phyloP scores from a whole-genome alignment of 225 moss, liverwort and hornwort genomes.

The Takakia lepidozioides region DNA sequence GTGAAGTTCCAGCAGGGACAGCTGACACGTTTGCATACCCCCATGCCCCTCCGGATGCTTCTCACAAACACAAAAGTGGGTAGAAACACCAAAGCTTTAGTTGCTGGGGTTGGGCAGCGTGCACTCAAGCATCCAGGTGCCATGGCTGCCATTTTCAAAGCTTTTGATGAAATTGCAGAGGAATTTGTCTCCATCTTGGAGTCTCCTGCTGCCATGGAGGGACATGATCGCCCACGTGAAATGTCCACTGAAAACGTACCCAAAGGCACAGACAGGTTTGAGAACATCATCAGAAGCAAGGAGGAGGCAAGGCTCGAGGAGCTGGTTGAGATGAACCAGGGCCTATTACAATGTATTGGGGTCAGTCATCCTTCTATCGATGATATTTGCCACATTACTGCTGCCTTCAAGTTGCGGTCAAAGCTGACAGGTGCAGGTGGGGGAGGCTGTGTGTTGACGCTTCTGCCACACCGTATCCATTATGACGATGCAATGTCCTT shows the following conservation, averaged over 20 bases:
- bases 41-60: constrained; percentile 73
- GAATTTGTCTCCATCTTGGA: constrained; percentile 64
- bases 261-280: not conserved
- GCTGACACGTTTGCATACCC: constrained; percentile 48
- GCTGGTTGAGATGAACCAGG: constrained; percentile 93
- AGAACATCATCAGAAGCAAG: constrained; percentile 25
- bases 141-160: constrained; percentile 80
- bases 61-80: constrained; percentile 78
- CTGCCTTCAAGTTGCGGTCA: constrained; percentile 55
- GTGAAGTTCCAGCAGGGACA: constrained; percentile 74
- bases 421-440: constrained; percentile 99
- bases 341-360: constrained; percentile 86
- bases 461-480: constrained; percentile 74
- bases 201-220: no score
- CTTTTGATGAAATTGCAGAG: constrained; percentile 75
- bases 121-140: constrained; percentile 67
- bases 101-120: constrained; percentile 75
- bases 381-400: constrained; percentile 66
- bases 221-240: no score
- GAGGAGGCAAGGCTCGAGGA: constrained; percentile 56
- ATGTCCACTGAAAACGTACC: no score
- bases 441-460: constrained; percentile 97
- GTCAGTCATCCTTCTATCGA: constrained; percentile 92
- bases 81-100: constrained; percentile 72
- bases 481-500: constrained; percentile 1